Conservation (phyloP, 768 basidiomycete species). For the Coprinopsis sp. region DNA sequence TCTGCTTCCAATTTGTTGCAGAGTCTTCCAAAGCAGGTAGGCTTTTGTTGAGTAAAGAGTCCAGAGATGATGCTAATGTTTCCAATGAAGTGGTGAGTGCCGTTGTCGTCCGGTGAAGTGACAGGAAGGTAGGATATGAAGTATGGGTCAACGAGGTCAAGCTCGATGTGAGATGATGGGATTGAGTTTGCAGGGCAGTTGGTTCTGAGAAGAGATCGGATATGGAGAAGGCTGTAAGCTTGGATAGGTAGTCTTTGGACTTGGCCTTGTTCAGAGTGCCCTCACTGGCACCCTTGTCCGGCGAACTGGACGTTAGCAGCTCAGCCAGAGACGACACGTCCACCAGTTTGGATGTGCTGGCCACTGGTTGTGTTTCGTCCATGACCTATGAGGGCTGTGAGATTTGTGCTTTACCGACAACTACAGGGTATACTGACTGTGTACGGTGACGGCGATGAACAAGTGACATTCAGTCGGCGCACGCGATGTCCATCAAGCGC, state of each 20-base stretch:
- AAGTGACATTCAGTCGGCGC: too few relatives aligned
- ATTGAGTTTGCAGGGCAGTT: conserved; percentile 70
- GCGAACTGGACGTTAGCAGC: conserved; percentile 26
- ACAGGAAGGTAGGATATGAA: conserved; percentile 88
- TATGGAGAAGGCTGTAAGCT: conserved; percentile 63
- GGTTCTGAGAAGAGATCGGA: conserved; percentile 71
- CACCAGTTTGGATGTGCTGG: conserved; percentile 23
- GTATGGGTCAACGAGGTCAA: conserved; percentile 86
- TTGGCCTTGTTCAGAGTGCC: conserved; percentile 23
- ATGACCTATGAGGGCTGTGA: conserved; percentile 5
- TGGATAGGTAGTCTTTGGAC: conserved; percentile 53
- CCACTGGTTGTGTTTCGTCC: conserved; percentile 6
- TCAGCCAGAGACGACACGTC: conserved; percentile 30
- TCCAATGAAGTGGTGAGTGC: conserved; percentile 69
- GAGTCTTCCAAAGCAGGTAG: conserved; percentile 76
- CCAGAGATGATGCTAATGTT: conserved; percentile 71
- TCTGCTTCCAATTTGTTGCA: conserved; percentile 64
- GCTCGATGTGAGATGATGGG: conserved; percentile 83
- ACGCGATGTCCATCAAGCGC: too few relatives aligned
- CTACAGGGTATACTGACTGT: too few relatives aligned
- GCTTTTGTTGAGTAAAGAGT: conserved; percentile 55
- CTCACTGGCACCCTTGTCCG: conserved; percentile 17
- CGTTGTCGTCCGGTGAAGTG: conserved; percentile 76
- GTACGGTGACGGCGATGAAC: too few relatives aligned
- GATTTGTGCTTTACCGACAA: too few relatives aligned